Percentiles rank a stretch among this genome's conserved stretches.
phyloP scores from a whole-genome alignment of 2,329 filamentous ascomycete species.

The Rutstroemia sp. region DNA sequence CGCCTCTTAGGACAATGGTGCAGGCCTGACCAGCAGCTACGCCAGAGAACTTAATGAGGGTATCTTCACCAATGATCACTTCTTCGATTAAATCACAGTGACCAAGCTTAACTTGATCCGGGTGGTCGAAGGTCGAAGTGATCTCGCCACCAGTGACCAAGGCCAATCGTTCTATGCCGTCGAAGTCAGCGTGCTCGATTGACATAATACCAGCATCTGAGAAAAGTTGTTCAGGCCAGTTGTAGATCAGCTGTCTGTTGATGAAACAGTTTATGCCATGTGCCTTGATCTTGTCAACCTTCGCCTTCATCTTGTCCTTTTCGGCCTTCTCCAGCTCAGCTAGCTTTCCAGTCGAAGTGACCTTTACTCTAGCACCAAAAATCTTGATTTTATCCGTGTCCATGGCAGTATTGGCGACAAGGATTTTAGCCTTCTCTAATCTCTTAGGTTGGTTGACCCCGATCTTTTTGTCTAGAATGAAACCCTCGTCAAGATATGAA shows the following conservation, averaged over 20 bases:
- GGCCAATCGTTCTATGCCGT: conserved; percentile 90
- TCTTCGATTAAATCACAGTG: conserved; percentile 95
- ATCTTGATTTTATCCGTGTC: conserved; percentile 99
- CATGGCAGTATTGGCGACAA: conserved; percentile 98
- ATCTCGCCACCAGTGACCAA: conserved; percentile 97
- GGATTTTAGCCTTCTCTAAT: conserved; percentile 94
- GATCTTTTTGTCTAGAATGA: conserved; percentile 98
- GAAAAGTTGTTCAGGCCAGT: conserved; percentile 99
- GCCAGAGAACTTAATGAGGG: conserved; percentile 93
- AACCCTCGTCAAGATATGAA: conserved; percentile 95
- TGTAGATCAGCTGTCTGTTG: conserved; percentile 98
- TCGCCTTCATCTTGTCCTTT: conserved; percentile 98
- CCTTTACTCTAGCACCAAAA: conserved; percentile 94
- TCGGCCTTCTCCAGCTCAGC: conserved; percentile 98
- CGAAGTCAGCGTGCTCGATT: conserved; percentile 98
- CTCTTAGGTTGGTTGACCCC: conserved; percentile 98
- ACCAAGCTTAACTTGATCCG: conserved; percentile 92
- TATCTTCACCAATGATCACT: conserved; percentile 97
- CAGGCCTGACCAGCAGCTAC: conserved; percentile 91
- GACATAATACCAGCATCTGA: conserved; percentile 96
- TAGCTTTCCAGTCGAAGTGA: conserved; percentile 90
- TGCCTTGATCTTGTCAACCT: conserved; percentile 97
- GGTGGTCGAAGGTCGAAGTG: conserved; percentile 94
- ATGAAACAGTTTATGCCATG: conserved; percentile 99
- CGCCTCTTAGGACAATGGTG: conserved; percentile 92